Evolutionary conservation across 176 grass and related monocot species (phyloP).

Genomic region (Aegilops umbellulata): DNA sequence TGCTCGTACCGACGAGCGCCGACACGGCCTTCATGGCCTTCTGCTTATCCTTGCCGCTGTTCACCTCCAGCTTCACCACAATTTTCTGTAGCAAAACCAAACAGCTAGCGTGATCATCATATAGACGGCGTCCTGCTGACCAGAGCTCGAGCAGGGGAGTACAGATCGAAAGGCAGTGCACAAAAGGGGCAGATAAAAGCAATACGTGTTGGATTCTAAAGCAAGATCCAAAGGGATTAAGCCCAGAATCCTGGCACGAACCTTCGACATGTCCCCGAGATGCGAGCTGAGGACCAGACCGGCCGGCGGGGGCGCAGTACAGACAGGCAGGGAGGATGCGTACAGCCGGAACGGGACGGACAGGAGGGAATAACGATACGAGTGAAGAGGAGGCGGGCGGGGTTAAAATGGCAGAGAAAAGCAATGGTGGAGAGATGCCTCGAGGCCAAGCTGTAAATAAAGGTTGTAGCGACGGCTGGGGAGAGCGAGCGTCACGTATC

Average conservation of each 20-base stretch:
- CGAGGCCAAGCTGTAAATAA: conserved; percentile 27
- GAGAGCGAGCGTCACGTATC: background rate
- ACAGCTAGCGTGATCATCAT: background rate
- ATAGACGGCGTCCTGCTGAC: background rate
- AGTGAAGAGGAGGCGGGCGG: background rate
- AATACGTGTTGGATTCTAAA: conserved; percentile 19
- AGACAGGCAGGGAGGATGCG: background rate
- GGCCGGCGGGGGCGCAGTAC: background rate
- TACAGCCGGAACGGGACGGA: background rate
- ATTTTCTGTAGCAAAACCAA: conserved; percentile 56
- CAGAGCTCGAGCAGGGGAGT: background rate
- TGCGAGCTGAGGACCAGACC: background rate
- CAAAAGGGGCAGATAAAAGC: background rate
- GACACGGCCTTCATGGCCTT: conserved; percentile 83
- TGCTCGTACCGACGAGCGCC: conserved; percentile 38
- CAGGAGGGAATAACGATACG: background rate
- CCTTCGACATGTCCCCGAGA: conserved; percentile 43
- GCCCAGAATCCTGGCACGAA: background rate
- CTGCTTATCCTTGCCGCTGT: conserved; percentile 77
- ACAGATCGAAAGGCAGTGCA: background rate
- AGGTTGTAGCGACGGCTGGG: background rate
- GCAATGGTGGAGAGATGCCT: conserved; percentile 3
- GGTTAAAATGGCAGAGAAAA: background rate
- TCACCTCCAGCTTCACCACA: conserved; percentile 68
- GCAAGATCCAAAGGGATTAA: conserved; percentile 17